A percentile compares a stretch with the other conserved stretches of the same genome.
phyloP scores from a whole-genome alignment of 495 filamentous ascomycete species.

The Penicillium lividum region DNA sequence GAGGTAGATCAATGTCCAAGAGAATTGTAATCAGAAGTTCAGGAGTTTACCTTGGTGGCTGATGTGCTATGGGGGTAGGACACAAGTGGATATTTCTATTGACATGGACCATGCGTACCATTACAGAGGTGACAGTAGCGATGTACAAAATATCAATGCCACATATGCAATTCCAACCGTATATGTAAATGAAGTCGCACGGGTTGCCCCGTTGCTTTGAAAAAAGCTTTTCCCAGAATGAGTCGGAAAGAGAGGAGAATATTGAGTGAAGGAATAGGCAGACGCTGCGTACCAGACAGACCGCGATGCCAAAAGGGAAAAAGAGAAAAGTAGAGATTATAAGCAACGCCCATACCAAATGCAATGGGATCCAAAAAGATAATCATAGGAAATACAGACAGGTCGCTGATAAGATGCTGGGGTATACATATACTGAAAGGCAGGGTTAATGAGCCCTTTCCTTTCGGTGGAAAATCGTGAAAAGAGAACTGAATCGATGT shows the following conservation, averaged over 20 bases:
- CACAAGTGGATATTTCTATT: neutral
- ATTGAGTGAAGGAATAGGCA: neutral
- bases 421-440: slow-evolving; percentile 15
- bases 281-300: neutral
- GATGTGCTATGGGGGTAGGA: neutral
- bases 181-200: neutral
- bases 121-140: neutral
- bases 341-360: slow-evolving; percentile 10
- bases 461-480: slow-evolving; percentile 30
- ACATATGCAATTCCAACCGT: neutral
- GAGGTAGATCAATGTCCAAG: too few species aligned
- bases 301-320: neutral
- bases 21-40: neutral
- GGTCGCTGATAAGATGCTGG: slow-evolving; percentile 20
- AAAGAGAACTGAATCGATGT: slow-evolving; percentile 28
- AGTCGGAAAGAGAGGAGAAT: neutral
- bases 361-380: slow-evolving; percentile 9
- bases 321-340: neutral
- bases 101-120: neutral
- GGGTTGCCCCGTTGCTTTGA: neutral
- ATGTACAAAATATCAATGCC: neutral
- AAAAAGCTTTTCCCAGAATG: neutral
- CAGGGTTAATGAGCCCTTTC: slow-evolving; percentile 16
- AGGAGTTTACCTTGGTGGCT: neutral
- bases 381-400: slow-evolving; percentile 12